These are phyloP conservation scores for Grifola frondosa DNA, from an alignment of 1,284 basidiomycete genomes.

Conservation along the genomic window DNA sequence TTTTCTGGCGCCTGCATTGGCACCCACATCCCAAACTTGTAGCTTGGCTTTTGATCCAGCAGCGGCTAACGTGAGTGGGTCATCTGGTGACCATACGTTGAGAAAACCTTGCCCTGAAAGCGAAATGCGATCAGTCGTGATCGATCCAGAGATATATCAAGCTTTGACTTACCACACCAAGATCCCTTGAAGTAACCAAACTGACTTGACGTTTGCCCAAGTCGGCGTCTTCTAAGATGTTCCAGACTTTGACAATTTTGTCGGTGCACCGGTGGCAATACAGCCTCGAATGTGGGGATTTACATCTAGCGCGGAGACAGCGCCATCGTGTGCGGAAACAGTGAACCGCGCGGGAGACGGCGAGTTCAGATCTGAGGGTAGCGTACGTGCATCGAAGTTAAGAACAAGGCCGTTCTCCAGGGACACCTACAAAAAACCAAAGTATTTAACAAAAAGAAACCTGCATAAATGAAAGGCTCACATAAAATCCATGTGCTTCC, in stretches of 20 bases:
- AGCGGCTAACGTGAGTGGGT: slow-evolving; percentile 90
- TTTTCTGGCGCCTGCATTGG: slow-evolving; percentile 76
- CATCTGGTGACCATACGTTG: slow-evolving; percentile 89
- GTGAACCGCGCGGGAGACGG: slow-evolving; percentile 82
- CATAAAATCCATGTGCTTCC: slow-evolving; percentile 86
- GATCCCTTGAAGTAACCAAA: slow-evolving; percentile 85
- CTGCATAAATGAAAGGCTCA: slow-evolving; percentile 41
- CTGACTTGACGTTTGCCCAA: slow-evolving; percentile 77
- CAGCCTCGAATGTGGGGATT: slow-evolving; percentile 91
- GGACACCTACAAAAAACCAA: slow-evolving; percentile 61
- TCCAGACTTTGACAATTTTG: slow-evolving; percentile 95
- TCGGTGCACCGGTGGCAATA: slow-evolving; percentile 90
- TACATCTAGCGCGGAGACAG: slow-evolving; percentile 88
- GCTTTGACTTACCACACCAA: slow-evolving; percentile 90
- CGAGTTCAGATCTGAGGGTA: slow-evolving; percentile 63
- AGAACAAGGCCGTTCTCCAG: slow-evolving; percentile 91
- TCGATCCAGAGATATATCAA: too few species aligned
- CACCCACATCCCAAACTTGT: slow-evolving; percentile 92
- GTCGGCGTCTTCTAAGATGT: slow-evolving; percentile 68
- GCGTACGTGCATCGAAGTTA: slow-evolving; percentile 86
- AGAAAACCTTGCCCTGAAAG: slow-evolving; percentile 90
- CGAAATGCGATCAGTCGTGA: not conserved
- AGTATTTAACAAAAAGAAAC: not conserved
- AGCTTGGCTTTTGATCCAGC: slow-evolving; percentile 92
- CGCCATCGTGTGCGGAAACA: slow-evolving; percentile 92